Conservation (phyloP, 2,329 filamentous ascomycete species). For the Fusarium pininemorale region DNA sequence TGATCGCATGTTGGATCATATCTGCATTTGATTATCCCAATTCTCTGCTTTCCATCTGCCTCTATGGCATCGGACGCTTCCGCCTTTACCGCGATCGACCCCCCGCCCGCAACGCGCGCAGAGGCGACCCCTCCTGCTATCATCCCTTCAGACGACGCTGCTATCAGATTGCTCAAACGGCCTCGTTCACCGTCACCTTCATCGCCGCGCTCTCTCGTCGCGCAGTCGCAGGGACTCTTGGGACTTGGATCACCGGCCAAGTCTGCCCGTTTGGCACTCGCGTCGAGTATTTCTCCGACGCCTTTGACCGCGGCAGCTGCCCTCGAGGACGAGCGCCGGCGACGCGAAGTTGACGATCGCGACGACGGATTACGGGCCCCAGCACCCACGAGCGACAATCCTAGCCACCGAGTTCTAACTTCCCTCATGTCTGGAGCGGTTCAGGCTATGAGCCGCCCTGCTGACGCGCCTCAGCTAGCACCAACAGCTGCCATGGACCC, state of each 20-base stretch:
- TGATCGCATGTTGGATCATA: slow-evolving; percentile 36
- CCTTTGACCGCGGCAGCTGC: slow-evolving; percentile 64
- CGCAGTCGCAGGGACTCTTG: slow-evolving; percentile 44
- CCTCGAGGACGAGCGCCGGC: slow-evolving; percentile 62
- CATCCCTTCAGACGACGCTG: slow-evolving; percentile 51
- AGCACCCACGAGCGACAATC: slow-evolving; percentile 61
- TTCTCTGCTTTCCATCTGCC: slow-evolving; percentile 35
- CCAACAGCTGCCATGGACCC: slow-evolving; percentile 57
- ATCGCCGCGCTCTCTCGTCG: slow-evolving; percentile 46
- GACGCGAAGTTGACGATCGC: slow-evolving; percentile 53
- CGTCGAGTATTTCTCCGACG: slow-evolving; percentile 55
- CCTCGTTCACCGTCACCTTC: slow-evolving; percentile 58
- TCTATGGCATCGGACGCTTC: slow-evolving; percentile 65
- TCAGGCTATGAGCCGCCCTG: slow-evolving; percentile 64
- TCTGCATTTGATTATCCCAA: slow-evolving; percentile 29
- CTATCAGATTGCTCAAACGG: slow-evolving; percentile 53
- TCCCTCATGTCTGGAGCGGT: slow-evolving; percentile 64
- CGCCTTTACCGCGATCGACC: slow-evolving; percentile 62
- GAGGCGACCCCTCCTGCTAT: slow-evolving; percentile 49
- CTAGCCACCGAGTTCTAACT: slow-evolving; percentile 61
- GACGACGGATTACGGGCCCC: slow-evolving; percentile 51
- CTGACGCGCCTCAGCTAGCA: slow-evolving; percentile 59
- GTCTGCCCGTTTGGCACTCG: slow-evolving; percentile 59
- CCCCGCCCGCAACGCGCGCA: slow-evolving; percentile 52
- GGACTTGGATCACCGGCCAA: slow-evolving; percentile 62